Base-by-base conservation (phyloP, 306 rosid genomes). In the Benincasa hispida region DNA sequence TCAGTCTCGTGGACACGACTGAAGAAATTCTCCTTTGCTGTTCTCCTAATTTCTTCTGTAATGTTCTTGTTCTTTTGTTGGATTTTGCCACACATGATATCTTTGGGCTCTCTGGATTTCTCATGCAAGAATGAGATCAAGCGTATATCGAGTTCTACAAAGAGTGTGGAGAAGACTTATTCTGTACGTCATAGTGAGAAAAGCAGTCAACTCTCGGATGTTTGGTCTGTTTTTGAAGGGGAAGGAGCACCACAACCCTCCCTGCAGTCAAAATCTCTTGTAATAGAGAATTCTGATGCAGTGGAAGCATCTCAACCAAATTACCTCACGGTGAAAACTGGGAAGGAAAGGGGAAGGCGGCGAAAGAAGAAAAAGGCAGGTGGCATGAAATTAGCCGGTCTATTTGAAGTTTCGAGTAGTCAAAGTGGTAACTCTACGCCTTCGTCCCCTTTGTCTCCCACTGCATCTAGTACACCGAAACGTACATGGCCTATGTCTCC, bases 341-440 rank as follows among this genome's bases (percentile, higher is more conserved):
- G 88, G 35, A 88, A 86, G 72, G 97, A 87, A 45, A 90, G 78
- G 82, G 89, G 91, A n/a, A 87, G 88, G 80, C 86, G 91, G 79
- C 84, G 91, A 37, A 89, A 78, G 87, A 94, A 84, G 88, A 90
- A 87, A 77, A 94, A 86, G 83, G 83, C 86, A 79, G 83, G 79
- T 1, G 85, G 87, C 63, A 78, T 87, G 37, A 93, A 87, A 63
- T 42, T 88, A 56, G 55, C 83, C 10, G 82, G 88, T 47, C 70
- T 90, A 37, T 84, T 87, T 48, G 98, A 93, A 86, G 97, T 87
- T 85, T 90, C 98, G 25, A 93, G 98, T 59, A 93, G 98, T 77
- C 97, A 91, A 61, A 94, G 98, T 82, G 98, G 97, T 83, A 94
- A 90, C 37, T 94, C 98, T 54, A 94, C 98, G 21, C 98, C 98